phyloP scores from a whole-genome alignment of 176 grass and related monocot species.

The Zoysia japonica region DNA sequence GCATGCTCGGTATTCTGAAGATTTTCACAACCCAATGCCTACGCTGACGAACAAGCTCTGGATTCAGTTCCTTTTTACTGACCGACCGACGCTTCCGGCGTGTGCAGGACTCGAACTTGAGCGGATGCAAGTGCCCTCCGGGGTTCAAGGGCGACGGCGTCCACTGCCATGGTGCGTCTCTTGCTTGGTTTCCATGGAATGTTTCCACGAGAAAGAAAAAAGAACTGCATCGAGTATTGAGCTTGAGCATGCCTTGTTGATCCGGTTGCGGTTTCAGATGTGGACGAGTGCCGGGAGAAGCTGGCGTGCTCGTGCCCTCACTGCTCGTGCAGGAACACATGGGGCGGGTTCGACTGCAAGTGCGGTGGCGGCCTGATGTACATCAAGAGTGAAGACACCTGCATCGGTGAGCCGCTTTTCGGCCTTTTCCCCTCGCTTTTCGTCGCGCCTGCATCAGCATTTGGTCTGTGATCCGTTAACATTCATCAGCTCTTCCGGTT shows the following conservation, averaged over 20 bases:
- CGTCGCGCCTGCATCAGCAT: background rate
- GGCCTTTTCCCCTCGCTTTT: background rate
- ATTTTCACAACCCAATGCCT: no score
- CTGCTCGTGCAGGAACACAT: conserved; percentile 81
- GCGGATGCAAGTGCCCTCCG: conserved; percentile 63
- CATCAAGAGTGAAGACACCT: conserved; percentile 75
- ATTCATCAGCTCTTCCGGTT: background rate
- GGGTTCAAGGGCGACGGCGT: conserved; percentile 76
- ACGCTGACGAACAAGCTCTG: background rate
- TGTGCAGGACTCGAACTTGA: conserved; percentile 54
- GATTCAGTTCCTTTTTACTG: background rate
- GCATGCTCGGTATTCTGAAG: conserved; percentile 65
- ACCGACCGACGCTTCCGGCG: background rate
- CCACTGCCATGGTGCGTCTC: conserved; percentile 57
- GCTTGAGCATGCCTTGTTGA: background rate
- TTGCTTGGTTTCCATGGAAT: background rate
- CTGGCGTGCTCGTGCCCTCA: conserved; percentile 66
- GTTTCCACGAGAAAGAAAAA: background rate
- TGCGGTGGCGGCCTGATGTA: conserved; percentile 65
- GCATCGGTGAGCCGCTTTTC: conserved; percentile 51
- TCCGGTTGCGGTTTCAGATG: conserved; percentile 44
- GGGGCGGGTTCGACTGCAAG: conserved; percentile 83
- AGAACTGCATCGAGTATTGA: background rate
- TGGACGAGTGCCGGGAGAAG: conserved; percentile 81
- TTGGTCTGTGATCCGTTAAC: background rate